Conservation (phyloP, 345 rosid genomes). For the Trapa bicornis region DNA sequence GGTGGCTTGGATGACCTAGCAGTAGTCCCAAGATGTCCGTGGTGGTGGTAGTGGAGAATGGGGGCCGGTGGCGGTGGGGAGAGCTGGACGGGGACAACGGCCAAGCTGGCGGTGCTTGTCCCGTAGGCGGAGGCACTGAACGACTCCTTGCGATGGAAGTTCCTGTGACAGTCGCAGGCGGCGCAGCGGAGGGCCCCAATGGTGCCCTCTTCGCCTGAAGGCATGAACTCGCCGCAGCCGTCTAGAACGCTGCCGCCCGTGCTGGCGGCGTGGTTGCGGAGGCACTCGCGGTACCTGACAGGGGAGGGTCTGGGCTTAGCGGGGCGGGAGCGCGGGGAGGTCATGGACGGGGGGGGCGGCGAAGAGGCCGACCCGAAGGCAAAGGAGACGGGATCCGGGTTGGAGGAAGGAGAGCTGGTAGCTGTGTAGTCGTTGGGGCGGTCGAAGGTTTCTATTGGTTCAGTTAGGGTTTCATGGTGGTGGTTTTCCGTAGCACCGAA, state of each 20-base stretch:
- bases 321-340: conserved; percentile 14
- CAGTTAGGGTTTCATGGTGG: conserved; percentile 66
- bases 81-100: conserved; percentile 42
- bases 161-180: conserved; percentile 92
- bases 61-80: conserved; percentile 28
- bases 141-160: conserved; percentile 75
- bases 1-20: conserved; percentile 3
- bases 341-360: conserved; percentile 8
- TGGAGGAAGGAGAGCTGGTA: conserved; percentile 22
- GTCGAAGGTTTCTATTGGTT: conserved; percentile 5
- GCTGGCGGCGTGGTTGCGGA: conserved; percentile 79
- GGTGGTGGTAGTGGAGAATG: conserved; percentile 19
- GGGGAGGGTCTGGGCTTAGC: conserved; percentile 17
- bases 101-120: neutral
- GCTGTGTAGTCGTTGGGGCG: conserved; percentile 10
- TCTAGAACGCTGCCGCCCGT: conserved; percentile 74
- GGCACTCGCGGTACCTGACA: conserved; percentile 66
- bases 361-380: conserved; percentile 11
- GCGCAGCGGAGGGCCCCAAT: conserved; percentile 79
- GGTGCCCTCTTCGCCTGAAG: conserved; percentile 78
- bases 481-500: neutral
- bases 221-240: conserved; percentile 98
- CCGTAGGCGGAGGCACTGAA: conserved; percentile 16
- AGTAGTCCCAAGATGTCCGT: conserved; percentile 21
- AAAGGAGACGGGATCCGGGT: conserved; percentile 14